phyloP scores from a whole-genome alignment of 2,329 filamentous ascomycete species.

The Tolypocladium pustulatum region DNA sequence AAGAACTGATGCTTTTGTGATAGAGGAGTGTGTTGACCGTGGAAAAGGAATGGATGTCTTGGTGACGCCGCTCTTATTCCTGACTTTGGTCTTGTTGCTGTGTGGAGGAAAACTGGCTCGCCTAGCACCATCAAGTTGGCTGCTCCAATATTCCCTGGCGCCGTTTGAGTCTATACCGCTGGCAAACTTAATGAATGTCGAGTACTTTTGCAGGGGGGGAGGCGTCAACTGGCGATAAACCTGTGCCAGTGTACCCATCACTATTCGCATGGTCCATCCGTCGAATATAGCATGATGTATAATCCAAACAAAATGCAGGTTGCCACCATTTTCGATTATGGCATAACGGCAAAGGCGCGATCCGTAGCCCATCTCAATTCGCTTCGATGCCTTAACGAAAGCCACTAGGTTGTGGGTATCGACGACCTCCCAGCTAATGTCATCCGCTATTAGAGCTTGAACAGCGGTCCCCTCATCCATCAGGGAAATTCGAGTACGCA shows the following conservation, averaged over 20 bases:
- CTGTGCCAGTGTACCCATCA: slow-evolving; percentile 1
- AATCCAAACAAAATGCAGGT: slow-evolving; percentile 11
- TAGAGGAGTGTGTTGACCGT: neutral
- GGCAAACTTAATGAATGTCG: slow-evolving; percentile 1
- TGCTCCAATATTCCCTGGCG: slow-evolving; percentile 4
- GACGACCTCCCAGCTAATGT: neutral
- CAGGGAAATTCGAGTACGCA: neutral
- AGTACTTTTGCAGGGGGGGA: neutral
- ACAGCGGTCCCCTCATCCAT: neutral
- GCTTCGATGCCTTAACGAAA: neutral
- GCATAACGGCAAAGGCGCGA: neutral
- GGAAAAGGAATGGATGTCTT: neutral
- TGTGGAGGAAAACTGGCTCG: neutral
- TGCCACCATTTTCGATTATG: neutral
- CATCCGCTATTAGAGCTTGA: neutral
- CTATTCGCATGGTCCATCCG: slow-evolving; percentile 11
- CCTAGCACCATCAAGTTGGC: slow-evolving; percentile 2
- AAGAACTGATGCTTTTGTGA: slow-evolving; percentile 7
- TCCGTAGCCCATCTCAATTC: neutral
- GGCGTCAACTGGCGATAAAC: slow-evolving; percentile 2
- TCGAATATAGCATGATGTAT: slow-evolving; percentile 17
- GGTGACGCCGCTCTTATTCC: neutral
- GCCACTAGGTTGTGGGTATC: neutral
- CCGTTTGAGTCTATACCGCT: neutral
- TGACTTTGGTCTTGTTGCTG: neutral